Evolutionary conservation across 108 stramenopile genomes (phyloP).

Genomic region (Aurantiochytrium sp.): DNA sequence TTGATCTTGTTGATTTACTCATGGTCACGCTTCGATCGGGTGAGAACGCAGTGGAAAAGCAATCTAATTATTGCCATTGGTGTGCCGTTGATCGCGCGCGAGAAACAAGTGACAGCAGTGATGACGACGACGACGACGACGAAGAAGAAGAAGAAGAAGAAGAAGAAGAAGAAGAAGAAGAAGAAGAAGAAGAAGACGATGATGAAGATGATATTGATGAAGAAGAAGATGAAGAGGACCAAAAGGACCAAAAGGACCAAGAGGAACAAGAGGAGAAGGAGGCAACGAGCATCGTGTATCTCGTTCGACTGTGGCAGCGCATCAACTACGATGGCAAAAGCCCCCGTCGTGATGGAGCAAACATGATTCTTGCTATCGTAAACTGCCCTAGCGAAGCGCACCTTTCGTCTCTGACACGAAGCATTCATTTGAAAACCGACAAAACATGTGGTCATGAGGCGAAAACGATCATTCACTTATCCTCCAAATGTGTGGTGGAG

Average conservation of each 20-base stretch:
- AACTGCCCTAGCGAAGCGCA: background rate
- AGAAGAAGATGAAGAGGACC: background rate
- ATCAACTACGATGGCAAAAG: background rate
- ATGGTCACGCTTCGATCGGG: background rate
- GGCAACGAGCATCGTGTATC: background rate
- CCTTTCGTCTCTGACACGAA: background rate
- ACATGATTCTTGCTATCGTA: background rate
- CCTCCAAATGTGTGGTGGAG: background rate
- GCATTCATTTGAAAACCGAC: background rate
- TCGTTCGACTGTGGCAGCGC: background rate
- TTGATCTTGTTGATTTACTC: background rate
- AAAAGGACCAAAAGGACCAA: background rate
- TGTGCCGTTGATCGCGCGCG: background rate
- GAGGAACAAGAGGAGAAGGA: background rate
- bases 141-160: background rate
- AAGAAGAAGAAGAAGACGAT: background rate
- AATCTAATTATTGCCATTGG: background rate
- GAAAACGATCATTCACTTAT: background rate
- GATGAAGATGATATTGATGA: background rate
- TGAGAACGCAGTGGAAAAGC: background rate
- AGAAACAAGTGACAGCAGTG: background rate
- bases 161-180: background rate
- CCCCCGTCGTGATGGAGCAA: background rate
- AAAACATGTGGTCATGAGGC: background rate
- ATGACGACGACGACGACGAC: background rate